Conservation (phyloP, 225 moss, liverwort and hornwort species). For the Marchantia paleacea region DNA sequence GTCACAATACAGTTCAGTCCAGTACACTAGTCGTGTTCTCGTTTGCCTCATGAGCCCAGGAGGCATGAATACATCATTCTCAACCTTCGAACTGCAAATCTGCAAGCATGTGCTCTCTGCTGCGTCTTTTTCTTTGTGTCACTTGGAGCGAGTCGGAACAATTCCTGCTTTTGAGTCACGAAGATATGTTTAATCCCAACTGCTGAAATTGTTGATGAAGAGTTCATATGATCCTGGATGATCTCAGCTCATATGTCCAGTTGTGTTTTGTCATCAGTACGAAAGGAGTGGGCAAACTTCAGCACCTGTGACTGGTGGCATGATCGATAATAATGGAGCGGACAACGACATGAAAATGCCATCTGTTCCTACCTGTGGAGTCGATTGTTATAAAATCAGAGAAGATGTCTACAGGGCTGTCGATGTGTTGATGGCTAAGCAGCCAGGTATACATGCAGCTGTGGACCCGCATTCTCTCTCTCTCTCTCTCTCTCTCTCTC, state of each 20-base stretch:
- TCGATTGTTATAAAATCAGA: constrained; percentile 38
- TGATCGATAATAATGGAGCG: not conserved
- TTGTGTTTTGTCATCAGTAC: constrained; percentile 19
- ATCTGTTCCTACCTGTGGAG: constrained; percentile 32
- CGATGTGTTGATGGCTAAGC: constrained; percentile 31
- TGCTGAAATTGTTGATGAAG: not conserved
- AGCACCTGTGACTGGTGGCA: not conserved
- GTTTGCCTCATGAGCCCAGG: not conserved
- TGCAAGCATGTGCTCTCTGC: not conserved
- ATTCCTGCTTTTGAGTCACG: not conserved
- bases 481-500: not conserved
- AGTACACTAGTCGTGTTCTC: not conserved
- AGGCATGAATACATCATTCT: not conserved
- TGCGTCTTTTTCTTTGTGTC: too few relatives aligned
- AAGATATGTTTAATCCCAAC: not conserved
- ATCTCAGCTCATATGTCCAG: not conserved
- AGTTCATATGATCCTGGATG: not conserved
- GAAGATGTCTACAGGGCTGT: constrained; percentile 30
- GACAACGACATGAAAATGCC: not conserved
- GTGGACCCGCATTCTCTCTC: not conserved
- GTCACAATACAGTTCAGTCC: not conserved
- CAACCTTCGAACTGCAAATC: not conserved
- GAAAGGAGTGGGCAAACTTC: not conserved
- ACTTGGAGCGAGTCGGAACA: too few relatives aligned
- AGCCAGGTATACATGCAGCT: constrained; percentile 28